phyloP scores from a whole-genome alignment of 441 rosid species.

The Eutrema salsugineum region DNA sequence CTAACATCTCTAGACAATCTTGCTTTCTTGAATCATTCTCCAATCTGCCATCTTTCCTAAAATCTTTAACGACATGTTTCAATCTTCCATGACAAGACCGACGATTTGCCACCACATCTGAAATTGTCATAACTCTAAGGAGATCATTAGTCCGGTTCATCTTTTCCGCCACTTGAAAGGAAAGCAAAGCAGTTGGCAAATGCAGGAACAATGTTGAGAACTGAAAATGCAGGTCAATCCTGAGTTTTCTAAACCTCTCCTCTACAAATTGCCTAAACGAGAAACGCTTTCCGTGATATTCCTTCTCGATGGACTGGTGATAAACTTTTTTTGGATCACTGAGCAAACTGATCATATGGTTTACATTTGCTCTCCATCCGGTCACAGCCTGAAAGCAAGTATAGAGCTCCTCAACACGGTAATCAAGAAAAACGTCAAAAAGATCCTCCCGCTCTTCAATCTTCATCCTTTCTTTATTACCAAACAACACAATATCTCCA shows the following conservation, averaged over 20 bases:
- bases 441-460: slow-evolving; percentile 22
- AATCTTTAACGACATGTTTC: background rate
- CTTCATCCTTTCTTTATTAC: slow-evolving; percentile 42
- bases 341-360: slow-evolving; percentile 34
- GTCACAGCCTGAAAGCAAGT: slow-evolving; percentile 25
- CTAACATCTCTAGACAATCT: slow-evolving; percentile 21
- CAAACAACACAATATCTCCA: slow-evolving; percentile 54
- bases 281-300: background rate
- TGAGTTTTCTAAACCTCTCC: background rate
- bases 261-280: background rate
- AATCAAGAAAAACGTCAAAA: slow-evolving; percentile 38
- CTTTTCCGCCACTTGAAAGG: slow-evolving; percentile 9
- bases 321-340: slow-evolving; percentile 14
- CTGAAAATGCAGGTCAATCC: slow-evolving; percentile 2
- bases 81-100: background rate
- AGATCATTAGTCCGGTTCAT: slow-evolving; percentile 11
- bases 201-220: slow-evolving; percentile 28
- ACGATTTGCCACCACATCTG: background rate
- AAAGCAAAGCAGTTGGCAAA: slow-evolving; percentile 31
- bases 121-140: background rate
- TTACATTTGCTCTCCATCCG: slow-evolving; percentile 43
- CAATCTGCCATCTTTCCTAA: background rate
- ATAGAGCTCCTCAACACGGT: slow-evolving; percentile 32
- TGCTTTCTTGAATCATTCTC: background rate
- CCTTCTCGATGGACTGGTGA: background rate